Conservation (phyloP, 345 rosid species). For the Cardamine occulta region DNA sequence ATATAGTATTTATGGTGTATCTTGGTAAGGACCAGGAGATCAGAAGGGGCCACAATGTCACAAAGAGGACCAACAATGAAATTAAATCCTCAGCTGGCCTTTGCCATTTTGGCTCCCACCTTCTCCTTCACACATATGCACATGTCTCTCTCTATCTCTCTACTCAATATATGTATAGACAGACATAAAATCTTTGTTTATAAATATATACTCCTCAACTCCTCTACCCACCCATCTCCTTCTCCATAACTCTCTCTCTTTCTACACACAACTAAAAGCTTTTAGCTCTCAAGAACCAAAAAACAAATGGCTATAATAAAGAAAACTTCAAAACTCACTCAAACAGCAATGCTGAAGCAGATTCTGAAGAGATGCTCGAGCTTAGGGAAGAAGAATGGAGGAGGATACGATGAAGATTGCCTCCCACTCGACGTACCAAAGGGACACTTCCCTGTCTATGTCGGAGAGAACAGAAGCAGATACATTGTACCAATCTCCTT, state of each 20-base stretch:
- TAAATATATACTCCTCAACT: slow-evolving; percentile 46
- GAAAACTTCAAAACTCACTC: slow-evolving; percentile 57
- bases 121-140: slow-evolving; percentile 50
- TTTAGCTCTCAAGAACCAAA: slow-evolving; percentile 24
- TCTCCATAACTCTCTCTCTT: slow-evolving; percentile 24
- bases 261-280: slow-evolving; percentile 30
- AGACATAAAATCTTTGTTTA: slow-evolving; percentile 40
- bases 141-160: slow-evolving; percentile 43
- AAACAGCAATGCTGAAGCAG: slow-evolving; percentile 61
- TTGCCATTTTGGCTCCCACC: slow-evolving; percentile 61
- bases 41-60: slow-evolving; percentile 60
- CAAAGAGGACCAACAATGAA: slow-evolving; percentile 54
- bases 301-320: slow-evolving; percentile 57
- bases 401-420: slow-evolving; percentile 49
- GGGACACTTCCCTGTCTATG: slow-evolving; percentile 92
- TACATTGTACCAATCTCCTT: slow-evolving; percentile 87
- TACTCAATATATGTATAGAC: slow-evolving; percentile 24
- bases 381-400: slow-evolving; percentile 58
- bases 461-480: slow-evolving; percentile 87
- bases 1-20: slow-evolving; percentile 35
- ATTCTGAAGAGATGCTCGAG: slow-evolving; percentile 74
- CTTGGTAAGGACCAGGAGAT: slow-evolving; percentile 48
- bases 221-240: slow-evolving; percentile 42
- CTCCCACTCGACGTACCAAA: slow-evolving; percentile 89
- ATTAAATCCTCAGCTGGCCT: slow-evolving; percentile 44